Evolutionary conservation across 2,329 filamentous ascomycete genomes (phyloP), one percentile per base, ranked within the genome.

Genomic region (Waltergamsia citrina): DNA sequence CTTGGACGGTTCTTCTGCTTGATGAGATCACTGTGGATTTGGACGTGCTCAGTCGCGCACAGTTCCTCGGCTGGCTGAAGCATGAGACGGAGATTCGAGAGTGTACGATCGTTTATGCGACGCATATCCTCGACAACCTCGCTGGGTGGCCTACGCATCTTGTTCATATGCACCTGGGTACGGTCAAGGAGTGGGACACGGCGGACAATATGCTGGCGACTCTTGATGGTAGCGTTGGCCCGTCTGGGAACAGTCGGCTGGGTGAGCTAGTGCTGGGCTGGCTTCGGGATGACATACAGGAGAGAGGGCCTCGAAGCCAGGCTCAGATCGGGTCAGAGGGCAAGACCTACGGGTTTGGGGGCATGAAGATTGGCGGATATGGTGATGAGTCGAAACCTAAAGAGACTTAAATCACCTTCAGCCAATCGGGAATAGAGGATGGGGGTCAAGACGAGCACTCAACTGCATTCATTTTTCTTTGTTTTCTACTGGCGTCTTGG

Each of bases 1-100:
- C 92, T 1, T 98, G 92, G 92, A 79, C 77, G 9, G 81, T 98
- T 4, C 65, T 98, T 19, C 67, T 98, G 34, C 71, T 98, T 26
- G 92, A 98, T 53, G 90, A 96, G 57, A 94, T 96, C 56, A 98
- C 92, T 1, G 92, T 98, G 7, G 92, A 98, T 56, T 66, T 98
- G 40, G 92, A 98, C 57, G 71, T 98, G 38, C 71, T 95, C 39
- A 84, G 77, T 36, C 74, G 92, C 12, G 79, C 78, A 47, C 81
- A 88, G 53, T 98, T 98, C 56, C 68, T 98, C 21, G 69, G 62
- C 28, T 98, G 90, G 66, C 60, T 98, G 50, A 87, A 87, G 60
- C 67, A 69, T 39, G 92, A 98, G 74, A 95, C 90, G 0, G 82
- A 90, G 60, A 65, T 53, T 7, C 69, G 90, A 34, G 69, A 77